A percentile compares a stretch with the other conserved stretches of the same genome.
Evolutionary conservation across 2,329 filamentous ascomycete genomes (phyloP).

Genomic region (Diaporthe sp.): DNA sequence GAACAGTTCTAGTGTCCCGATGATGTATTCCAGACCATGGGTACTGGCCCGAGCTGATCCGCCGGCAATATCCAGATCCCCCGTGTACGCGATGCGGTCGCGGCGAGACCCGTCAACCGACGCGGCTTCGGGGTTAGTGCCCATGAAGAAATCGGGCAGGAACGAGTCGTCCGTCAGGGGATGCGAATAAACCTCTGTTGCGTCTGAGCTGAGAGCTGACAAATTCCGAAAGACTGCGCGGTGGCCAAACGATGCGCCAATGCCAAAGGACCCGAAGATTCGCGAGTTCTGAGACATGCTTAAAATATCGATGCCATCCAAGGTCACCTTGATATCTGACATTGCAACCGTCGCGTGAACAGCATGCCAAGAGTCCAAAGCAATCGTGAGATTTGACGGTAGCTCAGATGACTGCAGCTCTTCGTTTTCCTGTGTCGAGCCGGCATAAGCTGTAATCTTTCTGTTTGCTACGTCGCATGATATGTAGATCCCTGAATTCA

Average conservation of each 20-base stretch:
- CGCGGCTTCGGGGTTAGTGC: not conserved
- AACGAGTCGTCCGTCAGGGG: not conserved
- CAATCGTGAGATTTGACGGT: not conserved
- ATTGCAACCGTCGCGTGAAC: not conserved
- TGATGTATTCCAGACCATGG: not conserved
- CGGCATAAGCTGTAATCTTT: not conserved
- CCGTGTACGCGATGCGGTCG: not conserved
- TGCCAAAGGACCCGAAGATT: not conserved
- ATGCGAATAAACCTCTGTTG: not conserved
- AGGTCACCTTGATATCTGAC: not conserved
- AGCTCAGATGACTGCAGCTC: not conserved
- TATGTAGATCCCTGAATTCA: not conserved
- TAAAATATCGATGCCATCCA: not conserved
- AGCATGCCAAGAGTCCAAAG: not conserved
- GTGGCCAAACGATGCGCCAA: not conserved
- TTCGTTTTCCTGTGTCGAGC: not conserved
- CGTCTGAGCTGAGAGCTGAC: not conserved
- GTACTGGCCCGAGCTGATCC: not conserved
- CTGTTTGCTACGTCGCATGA: not conserved
- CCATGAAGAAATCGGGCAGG: not conserved
- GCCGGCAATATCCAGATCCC: not conserved
- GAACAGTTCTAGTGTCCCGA: not conserved
- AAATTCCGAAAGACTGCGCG: not conserved
- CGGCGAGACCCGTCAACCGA: not conserved
- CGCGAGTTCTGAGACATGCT: not conserved